These are phyloP conservation scores for Groenewaldozyma salmanticensis DNA, from an alignment of 805 yeast species.

Conservation along the genomic window DNA sequence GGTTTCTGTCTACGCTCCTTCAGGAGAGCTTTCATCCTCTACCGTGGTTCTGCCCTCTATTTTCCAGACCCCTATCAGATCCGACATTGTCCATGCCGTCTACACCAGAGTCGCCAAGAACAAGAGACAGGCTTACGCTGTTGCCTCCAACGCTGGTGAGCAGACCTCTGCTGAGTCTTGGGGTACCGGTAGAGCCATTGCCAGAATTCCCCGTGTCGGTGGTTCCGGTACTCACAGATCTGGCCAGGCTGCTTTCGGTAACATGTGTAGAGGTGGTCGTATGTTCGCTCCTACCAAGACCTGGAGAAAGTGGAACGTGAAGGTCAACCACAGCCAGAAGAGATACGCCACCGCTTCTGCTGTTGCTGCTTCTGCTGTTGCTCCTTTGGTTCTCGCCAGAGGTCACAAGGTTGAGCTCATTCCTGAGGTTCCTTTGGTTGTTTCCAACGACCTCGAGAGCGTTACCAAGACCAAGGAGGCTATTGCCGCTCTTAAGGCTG, in stretches of 20 bases:
- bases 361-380: constrained; percentile 97
- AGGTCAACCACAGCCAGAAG: constrained; percentile 99
- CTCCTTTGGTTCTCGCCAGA: constrained; percentile 97
- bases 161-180: constrained; percentile 99
- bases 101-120: constrained; percentile 98
- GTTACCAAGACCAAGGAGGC: constrained; percentile 97
- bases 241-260: constrained; percentile 99
- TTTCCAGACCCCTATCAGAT: constrained; percentile 99
- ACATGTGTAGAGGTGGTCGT: constrained; percentile 99
- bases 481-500: constrained; percentile 93
- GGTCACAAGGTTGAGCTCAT: constrained; percentile 99
- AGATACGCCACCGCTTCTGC: constrained; percentile 99
- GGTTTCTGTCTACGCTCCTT: constrained; percentile 84
- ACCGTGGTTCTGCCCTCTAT: constrained; percentile 95
- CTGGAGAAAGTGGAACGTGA: constrained; percentile 99
- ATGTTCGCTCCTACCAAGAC: constrained; percentile 99
- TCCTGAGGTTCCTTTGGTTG: constrained; percentile 97
- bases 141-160: constrained; percentile 98
- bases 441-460: constrained; percentile 85
- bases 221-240: constrained; percentile 99
- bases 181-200: constrained; percentile 99
- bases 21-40: constrained; percentile 79
- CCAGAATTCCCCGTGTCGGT: constrained; percentile 99
- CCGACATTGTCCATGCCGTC: constrained; percentile 98
- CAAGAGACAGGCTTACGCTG: constrained; percentile 99